Percentiles rank a stretch among this genome's conserved stretches.
phyloP scores from a whole-genome alignment of 345 rosid genomes.

The Arabidopsis suecica region DNA sequence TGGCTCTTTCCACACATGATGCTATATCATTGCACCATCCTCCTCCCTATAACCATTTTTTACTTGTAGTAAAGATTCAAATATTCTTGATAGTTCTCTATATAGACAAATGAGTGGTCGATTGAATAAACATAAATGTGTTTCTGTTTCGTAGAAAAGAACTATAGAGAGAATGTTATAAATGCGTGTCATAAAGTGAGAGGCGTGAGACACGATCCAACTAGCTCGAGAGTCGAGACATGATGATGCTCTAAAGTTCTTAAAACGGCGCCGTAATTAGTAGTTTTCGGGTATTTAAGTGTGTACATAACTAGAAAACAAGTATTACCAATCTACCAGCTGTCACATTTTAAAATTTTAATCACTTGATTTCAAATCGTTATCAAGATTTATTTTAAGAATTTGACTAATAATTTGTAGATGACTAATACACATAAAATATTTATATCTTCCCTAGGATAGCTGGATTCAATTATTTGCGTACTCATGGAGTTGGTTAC shows the following conservation, averaged over 20 bases:
- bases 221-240: constrained; percentile 41
- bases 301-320: background rate
- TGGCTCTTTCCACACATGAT: constrained; percentile 79
- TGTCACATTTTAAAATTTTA: background rate
- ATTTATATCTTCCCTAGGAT: background rate
- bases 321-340: background rate
- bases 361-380: background rate
- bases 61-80: no score
- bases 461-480: constrained; percentile 46
- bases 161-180: constrained; percentile 37
- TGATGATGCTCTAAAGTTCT: constrained; percentile 9
- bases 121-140: constrained; percentile 6
- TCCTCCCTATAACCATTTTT: constrained; percentile 66
- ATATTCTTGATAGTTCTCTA: no score
- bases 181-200: constrained; percentile 42
- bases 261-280: constrained; percentile 29
- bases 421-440: background rate
- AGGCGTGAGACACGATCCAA: constrained; percentile 38
- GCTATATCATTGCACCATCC: constrained; percentile 93
- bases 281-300: background rate
- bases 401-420: background rate
- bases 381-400: background rate
- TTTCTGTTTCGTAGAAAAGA: background rate
- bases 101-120: background rate
- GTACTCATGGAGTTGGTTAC: constrained; percentile 34